Conservation (phyloP, 306 rosid genomes). For the Urtica urens region DNA sequence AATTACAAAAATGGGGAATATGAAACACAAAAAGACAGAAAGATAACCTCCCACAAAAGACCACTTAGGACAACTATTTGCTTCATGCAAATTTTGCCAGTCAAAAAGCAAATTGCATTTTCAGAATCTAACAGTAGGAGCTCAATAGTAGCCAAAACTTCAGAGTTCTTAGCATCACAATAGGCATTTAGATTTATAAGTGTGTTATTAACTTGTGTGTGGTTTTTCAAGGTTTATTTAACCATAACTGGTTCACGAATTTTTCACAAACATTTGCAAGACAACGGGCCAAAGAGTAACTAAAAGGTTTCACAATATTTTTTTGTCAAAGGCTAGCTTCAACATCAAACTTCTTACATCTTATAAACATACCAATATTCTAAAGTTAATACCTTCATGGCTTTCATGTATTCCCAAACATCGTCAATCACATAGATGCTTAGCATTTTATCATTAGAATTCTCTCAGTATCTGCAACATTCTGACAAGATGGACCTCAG, state of each 20-base stretch:
- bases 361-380: background rate
- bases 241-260: background rate
- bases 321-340: too few species aligned
- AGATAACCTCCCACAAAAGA: too few species aligned
- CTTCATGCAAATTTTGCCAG: too few species aligned
- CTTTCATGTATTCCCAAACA: slow-evolving; percentile 97
- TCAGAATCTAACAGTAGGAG: background rate
- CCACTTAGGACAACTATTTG: too few species aligned
- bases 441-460: slow-evolving; percentile 79
- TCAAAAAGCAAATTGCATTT: background rate
- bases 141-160: too few species aligned
- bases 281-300: too few species aligned
- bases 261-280: too few species aligned
- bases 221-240: background rate
- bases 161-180: too few species aligned
- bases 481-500: slow-evolving; percentile 78
- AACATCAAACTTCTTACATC: slow-evolving; percentile 1
- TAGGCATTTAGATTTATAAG: too few species aligned
- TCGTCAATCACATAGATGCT: slow-evolving; percentile 88
- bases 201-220: background rate
- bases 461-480: slow-evolving; percentile 89
- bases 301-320: too few species aligned
- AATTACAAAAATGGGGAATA: too few species aligned
- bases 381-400: slow-evolving; percentile 61
- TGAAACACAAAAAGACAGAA: too few species aligned